Evolutionary conservation across 2,329 filamentous ascomycete genomes (phyloP).

Genomic region (Byssothecium circinans): DNA sequence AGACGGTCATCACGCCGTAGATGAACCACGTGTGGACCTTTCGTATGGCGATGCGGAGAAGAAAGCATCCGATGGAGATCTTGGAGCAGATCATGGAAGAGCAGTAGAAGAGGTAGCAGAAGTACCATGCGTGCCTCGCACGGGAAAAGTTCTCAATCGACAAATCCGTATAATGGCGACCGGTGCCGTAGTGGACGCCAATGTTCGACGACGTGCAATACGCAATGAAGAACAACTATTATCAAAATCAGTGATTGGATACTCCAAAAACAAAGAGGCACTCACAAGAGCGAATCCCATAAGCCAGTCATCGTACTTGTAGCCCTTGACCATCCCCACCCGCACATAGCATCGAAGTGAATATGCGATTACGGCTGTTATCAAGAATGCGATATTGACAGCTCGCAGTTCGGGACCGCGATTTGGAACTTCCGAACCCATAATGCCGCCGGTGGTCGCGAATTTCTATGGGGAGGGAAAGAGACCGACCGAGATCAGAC

Average conservation of each 20-base stretch:
- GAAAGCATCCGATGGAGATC: constrained; percentile 36
- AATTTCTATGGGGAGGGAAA: not conserved
- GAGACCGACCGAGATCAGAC: not conserved
- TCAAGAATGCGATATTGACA: constrained; percentile 33
- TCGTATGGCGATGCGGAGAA: constrained; percentile 35
- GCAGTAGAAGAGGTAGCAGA: constrained; percentile 39
- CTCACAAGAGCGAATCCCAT: constrained; percentile 38
- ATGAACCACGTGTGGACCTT: constrained; percentile 42
- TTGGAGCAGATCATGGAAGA: constrained; percentile 37
- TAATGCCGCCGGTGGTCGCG: constrained; percentile 11
- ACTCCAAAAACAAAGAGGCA: not conserved
- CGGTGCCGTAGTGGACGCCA: constrained; percentile 35
- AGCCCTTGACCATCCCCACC: constrained; percentile 37
- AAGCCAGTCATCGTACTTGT: constrained; percentile 40
- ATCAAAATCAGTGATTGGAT: constrained; percentile 3
- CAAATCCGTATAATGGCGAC: constrained; percentile 30
- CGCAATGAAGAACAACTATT: constrained; percentile 25
- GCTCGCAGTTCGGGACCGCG: constrained; percentile 37
- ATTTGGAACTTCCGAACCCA: constrained; percentile 30
- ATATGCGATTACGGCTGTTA: constrained; percentile 28
- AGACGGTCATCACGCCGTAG: constrained; percentile 41
- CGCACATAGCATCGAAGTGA: constrained; percentile 34
- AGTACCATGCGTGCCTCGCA: constrained; percentile 36
- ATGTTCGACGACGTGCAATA: constrained; percentile 30
- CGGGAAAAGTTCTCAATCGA: constrained; percentile 19